These are phyloP conservation scores for Rhododendron ovatum DNA, from an alignment of 148 eudicot genomes.

Conservation along the genomic window DNA sequence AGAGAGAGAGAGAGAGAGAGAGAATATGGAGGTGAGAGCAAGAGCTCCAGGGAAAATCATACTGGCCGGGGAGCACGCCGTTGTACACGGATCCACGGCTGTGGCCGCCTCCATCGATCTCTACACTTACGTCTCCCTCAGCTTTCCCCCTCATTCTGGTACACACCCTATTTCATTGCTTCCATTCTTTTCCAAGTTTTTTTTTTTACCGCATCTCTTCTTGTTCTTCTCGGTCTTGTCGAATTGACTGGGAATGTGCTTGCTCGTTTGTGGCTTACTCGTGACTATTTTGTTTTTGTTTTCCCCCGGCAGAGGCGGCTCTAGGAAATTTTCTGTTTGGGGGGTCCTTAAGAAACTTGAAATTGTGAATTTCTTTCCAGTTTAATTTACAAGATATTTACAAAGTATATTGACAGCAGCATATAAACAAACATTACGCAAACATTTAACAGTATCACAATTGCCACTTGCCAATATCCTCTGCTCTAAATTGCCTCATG, in stretches of 20 bases:
- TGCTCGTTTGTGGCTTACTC: background rate
- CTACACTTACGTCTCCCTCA: slow-evolving; percentile 62
- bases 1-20: background rate
- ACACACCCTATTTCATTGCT: background rate
- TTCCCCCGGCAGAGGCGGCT: no score
- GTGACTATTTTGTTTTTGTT: no score
- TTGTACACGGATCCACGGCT: slow-evolving; percentile 89
- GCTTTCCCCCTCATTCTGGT: slow-evolving; percentile 48
- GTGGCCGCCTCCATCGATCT: slow-evolving; percentile 88
- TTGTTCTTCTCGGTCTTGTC: background rate
- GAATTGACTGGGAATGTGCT: background rate
- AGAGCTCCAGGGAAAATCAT: slow-evolving; percentile 97
- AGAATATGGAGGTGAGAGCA: slow-evolving; percentile 63
- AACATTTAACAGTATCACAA: no score
- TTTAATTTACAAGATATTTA: no score
- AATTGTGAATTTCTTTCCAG: no score
- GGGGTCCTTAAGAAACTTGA: no score
- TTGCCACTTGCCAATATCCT: no score
- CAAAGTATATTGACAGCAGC: background rate
- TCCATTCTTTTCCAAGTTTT: background rate
- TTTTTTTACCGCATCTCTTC: background rate
- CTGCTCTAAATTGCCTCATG: no score
- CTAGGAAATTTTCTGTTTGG: no score
- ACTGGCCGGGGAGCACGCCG: slow-evolving; percentile 95
- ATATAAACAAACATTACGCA: background rate